Conservation (phyloP, 2,329 filamentous ascomycete genomes). For the Chrysoporthe puriensis region DNA sequence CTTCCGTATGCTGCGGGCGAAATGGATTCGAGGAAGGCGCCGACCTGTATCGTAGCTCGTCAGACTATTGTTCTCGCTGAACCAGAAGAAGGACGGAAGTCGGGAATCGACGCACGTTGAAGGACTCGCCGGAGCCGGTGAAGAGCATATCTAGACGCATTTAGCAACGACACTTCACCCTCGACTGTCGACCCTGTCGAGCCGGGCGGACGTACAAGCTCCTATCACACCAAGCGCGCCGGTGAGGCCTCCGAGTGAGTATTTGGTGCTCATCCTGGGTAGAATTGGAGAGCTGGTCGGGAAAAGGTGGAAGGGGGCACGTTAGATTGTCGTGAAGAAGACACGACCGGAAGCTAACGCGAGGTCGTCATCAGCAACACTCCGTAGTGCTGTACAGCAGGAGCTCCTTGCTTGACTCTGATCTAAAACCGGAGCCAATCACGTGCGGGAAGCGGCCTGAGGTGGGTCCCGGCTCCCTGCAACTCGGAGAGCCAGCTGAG, state of each 20-base stretch:
- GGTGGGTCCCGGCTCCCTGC: conserved; percentile 10
- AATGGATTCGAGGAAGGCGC: conserved; percentile 89
- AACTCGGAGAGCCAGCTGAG: conserved; percentile 3
- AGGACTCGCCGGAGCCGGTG: conserved; percentile 91
- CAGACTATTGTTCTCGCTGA: conserved; percentile 10
- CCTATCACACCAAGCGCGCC: conserved; percentile 74
- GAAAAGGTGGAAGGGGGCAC: not conserved
- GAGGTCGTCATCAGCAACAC: conserved; percentile 24
- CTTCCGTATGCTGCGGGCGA: conserved; percentile 95
- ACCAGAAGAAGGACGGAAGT: not conserved
- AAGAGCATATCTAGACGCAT: conserved; percentile 87
- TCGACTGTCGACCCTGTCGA: not conserved
- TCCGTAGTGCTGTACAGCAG: conserved; percentile 7
- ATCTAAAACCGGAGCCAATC: conserved; percentile 19
- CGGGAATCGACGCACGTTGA: conserved; percentile 70
- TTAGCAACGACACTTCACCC: conserved; percentile 22
- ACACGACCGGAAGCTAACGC: conserved; percentile 15
- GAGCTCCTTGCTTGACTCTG: conserved; percentile 16
- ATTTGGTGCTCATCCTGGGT: conserved; percentile 69
- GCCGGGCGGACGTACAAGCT: conserved; percentile 68
- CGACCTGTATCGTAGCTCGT: conserved; percentile 62
- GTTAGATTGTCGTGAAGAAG: conserved; percentile 1
- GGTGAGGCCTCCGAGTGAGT: conserved; percentile 70
- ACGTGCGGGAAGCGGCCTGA: conserved; percentile 9
- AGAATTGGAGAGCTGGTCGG: conserved; percentile 31